Base-by-base conservation (phyloP, 129 eudicot genomes). In the Saussurea involucrata region DNA sequence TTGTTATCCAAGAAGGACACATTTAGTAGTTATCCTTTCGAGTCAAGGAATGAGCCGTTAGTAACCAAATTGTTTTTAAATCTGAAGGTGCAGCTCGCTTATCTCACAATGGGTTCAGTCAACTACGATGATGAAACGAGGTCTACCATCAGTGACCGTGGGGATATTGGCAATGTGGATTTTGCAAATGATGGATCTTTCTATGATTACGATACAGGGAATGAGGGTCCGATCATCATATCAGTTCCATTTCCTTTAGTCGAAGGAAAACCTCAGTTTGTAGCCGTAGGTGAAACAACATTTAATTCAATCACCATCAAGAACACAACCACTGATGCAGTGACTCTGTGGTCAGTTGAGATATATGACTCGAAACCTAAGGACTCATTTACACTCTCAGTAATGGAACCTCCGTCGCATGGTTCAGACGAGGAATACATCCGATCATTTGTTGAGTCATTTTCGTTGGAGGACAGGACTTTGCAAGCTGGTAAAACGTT, bases 341-440 rank as follows among this genome's bases (percentile, higher is more conserved):
- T 82, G 33, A 90, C 86, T 15, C 73, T 95, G 13, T 91, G 92
- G 89, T 80, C 85, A 0, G 86, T 90, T 42, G 81, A 83, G 27
- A 88, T 95, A 34, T 92, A 91, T 42, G 98, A 92, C 76, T 91
- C 97, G 1, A 89, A 95, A 78, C 97, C 98, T 24, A 86, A 83
- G 28, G 80, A 87, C 46, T 83, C 92, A 3, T 95, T 95, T 83
- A 89, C 87, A 11, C 83, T 95, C 37, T 95, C 98, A 0, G 22
- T 91, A 66, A 86, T 95, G 97, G 88, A 95, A 76, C 98, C 98
- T 55, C 98, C 96, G 40, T 81, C 87, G 9, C 85, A 67, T 1
- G 18, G 65, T 78, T 88, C 94, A 6, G 92, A 92, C 53, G 78
- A 60, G 11, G 77, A 74, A 28, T 84, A 88, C 37, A 27, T 71